Evolutionary conservation across 345 rosid genomes (phyloP).

Genomic region (Hypericum androsaemum): DNA sequence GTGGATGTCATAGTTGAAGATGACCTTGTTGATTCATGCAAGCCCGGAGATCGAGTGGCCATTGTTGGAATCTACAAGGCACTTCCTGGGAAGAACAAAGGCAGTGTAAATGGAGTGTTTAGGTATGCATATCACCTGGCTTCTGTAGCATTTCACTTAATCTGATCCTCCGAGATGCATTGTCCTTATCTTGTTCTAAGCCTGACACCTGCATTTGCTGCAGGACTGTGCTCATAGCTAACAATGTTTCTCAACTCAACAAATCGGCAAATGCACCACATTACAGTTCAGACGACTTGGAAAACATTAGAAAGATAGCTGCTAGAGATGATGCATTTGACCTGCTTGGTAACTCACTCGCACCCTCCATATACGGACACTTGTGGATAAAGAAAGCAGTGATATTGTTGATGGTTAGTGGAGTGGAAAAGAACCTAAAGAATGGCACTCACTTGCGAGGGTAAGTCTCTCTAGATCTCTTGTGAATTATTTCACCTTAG

Average conservation of each 20-base stretch:
- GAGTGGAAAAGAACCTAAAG: slow-evolving; percentile 86
- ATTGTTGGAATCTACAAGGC: slow-evolving; percentile 90
- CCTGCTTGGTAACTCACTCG: slow-evolving; percentile 78
- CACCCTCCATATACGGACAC: slow-evolving; percentile 95
- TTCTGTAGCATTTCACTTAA: background rate
- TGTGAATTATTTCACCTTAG: background rate
- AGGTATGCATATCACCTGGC: slow-evolving; percentile 35
- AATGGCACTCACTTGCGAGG: slow-evolving; percentile 98
- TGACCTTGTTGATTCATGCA: slow-evolving; percentile 92
- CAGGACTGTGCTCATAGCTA: slow-evolving; percentile 90
- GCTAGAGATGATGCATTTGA: slow-evolving; percentile 83
- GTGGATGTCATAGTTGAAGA: slow-evolving; percentile 95
- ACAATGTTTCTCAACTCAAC: slow-evolving; percentile 78
- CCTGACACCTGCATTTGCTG: slow-evolving; percentile 12
- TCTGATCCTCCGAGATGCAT: no score
- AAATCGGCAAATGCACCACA: slow-evolving; percentile 96
- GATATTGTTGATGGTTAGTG: slow-evolving; percentile 82
- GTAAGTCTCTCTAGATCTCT: slow-evolving; percentile 30
- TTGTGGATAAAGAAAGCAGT: slow-evolving; percentile 98
- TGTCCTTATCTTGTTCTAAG: background rate
- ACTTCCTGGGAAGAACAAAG: slow-evolving; percentile 89
- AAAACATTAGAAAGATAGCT: slow-evolving; percentile 80
- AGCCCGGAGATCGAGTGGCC: slow-evolving; percentile 97
- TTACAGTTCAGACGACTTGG: slow-evolving; percentile 65
- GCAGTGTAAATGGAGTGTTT: slow-evolving; percentile 94